Evolutionary conservation across 164 flowering plant genomes (phyloP), one percentile per base, ranked within the genome.

Genomic region (Chloranthus sessilifolius): DNA sequence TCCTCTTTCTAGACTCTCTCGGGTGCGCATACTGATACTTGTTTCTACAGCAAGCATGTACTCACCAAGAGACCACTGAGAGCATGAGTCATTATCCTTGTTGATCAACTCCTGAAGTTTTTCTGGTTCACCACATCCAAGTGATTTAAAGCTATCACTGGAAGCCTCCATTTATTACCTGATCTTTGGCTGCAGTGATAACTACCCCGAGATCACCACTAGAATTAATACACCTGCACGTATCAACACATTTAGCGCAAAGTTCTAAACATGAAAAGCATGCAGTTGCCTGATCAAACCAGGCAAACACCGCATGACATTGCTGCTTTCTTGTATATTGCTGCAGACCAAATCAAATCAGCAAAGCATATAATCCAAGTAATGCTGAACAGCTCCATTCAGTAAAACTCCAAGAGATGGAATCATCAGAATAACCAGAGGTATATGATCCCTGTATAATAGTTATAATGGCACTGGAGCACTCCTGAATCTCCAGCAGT

Each of bases 331-430:
- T 80, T 71, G 74, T 60, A 70, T 44, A 61, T 53, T 53, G 60
- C 61, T 48, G 61, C 53, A 62, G 71, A 52, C 24, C 51, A 62
- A 54, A 62, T 44, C 70, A 78, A 74, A 73, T 69, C 87, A 80
- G 81, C 79, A 80, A n/a, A 68, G 69, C 61, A 72, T 58, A 77
- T 14, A 68, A 77, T 64, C 83, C 77, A 70, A 61, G 45, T 25
- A 62, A 68, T 60, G 67, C 63, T 67, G 77, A 56, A 74, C 68
- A 70, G 80, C 84, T 78, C 81, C 81, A 83, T 46, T 74, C 77
- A 77, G 76, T 85, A 68, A 5, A 52, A 59, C 68, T 66, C 67
- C 71, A 59, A 34, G 53, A 55, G 65, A 53, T 63, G 55, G 57
- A 47, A 46, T 75, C 79, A 69, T 66, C 74, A 66, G 73, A 71